These are phyloP conservation scores for Exobasidium rhododendri DNA, from an alignment of 1,284 basidiomycete genomes.

Conservation along the genomic window DNA sequence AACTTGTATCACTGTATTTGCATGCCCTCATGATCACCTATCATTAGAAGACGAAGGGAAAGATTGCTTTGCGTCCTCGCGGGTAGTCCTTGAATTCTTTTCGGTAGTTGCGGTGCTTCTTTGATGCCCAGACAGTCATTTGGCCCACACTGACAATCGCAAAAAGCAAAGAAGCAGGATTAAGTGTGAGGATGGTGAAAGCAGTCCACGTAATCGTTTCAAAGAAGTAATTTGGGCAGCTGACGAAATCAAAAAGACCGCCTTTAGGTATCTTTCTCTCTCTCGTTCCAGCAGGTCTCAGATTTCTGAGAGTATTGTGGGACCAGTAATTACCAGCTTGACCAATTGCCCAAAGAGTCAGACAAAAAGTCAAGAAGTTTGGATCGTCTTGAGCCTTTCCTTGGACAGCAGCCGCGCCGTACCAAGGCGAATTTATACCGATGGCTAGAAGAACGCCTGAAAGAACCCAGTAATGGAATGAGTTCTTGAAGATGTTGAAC, in stretches of 20 bases:
- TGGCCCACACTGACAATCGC: constrained; percentile 66
- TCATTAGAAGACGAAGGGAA: constrained; percentile 68
- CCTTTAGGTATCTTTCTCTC: constrained; percentile 78
- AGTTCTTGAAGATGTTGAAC: constrained; percentile 80
- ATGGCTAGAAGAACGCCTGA: constrained; percentile 60
- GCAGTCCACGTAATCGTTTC: constrained; percentile 74
- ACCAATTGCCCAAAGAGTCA: constrained; percentile 67
- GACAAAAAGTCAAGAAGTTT: constrained; percentile 67
- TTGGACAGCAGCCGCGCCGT: constrained; percentile 68
- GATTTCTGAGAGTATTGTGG: constrained; percentile 75
- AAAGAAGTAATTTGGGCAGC: constrained; percentile 94
- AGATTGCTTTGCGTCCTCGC: constrained; percentile 69
- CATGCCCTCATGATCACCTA: too few relatives aligned
- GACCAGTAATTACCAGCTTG: constrained; percentile 82
- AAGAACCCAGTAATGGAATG: constrained; percentile 63
- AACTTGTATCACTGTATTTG: too few relatives aligned
- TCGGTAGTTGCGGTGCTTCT: constrained; percentile 86
- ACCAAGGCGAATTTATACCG: constrained; percentile 55
- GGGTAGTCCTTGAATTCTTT: constrained; percentile 88
- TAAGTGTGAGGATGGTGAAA: constrained; percentile 70
- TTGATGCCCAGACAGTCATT: constrained; percentile 85
- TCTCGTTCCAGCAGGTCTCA: constrained; percentile 77
- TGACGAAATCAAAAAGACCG: constrained; percentile 74
- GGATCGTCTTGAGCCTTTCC: constrained; percentile 69
- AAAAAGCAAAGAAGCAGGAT: constrained; percentile 69